These are phyloP conservation scores for Penicillium aurantiogriseum DNA, from an alignment of 2,329 filamentous ascomycete genomes.

Conservation along the genomic window DNA sequence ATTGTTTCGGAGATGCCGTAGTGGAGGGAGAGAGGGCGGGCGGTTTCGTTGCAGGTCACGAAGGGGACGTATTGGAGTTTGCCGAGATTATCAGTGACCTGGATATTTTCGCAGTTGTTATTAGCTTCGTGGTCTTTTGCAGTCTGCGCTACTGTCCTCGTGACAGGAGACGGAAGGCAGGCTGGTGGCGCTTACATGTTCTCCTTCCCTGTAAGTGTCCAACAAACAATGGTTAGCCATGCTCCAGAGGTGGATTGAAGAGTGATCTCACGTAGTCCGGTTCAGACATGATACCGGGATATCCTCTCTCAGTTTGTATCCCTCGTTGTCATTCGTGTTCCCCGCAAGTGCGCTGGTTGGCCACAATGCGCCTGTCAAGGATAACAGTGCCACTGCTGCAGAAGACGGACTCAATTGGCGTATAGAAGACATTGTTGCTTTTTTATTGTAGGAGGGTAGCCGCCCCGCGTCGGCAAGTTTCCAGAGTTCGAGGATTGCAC, in stretches of 20 bases:
- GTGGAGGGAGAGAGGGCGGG: conserved; percentile 73
- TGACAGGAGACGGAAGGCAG: conserved; percentile 10
- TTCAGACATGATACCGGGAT: conserved; percentile 73
- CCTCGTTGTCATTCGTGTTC: conserved; percentile 20
- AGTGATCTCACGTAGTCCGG: conserved; percentile 63
- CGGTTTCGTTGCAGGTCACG: conserved; percentile 84
- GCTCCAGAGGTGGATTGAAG: neutral
- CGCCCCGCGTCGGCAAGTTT: conserved; percentile 18
- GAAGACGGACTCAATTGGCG: conserved; percentile 8
- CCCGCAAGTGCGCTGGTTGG: conserved; percentile 27
- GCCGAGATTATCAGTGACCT: conserved; percentile 73
- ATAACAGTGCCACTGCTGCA: conserved; percentile 14
- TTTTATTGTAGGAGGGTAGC: neutral
- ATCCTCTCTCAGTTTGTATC: conserved; percentile 56
- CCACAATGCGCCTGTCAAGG: conserved; percentile 19
- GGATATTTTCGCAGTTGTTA: conserved; percentile 16
- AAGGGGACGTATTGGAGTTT: conserved; percentile 92
- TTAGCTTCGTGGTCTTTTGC: neutral
- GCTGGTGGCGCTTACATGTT: conserved; percentile 24
- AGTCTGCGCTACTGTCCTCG: neutral
- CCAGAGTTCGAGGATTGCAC: conserved; percentile 10
- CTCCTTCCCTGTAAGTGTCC: conserved; percentile 19
- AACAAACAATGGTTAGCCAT: conserved; percentile 7
- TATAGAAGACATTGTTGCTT: conserved; percentile 10
- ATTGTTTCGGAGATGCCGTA: conserved; percentile 72